Evolutionary conservation across 108 stramenopile genomes (phyloP), one percentile per base, ranked within the genome.

Genomic region (Skeletonema grethae): DNA sequence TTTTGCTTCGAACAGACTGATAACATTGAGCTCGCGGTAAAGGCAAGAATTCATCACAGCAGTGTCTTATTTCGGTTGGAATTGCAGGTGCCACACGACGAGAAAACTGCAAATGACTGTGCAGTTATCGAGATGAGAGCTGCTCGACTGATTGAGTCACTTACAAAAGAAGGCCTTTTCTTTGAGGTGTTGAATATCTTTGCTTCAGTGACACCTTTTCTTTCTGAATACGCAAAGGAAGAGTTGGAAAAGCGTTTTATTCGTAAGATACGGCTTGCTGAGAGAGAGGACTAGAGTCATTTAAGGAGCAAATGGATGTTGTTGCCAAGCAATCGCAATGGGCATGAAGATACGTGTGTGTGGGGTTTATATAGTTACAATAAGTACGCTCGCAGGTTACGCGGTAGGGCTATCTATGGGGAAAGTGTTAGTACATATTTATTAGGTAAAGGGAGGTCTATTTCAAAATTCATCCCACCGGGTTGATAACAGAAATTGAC

Each of bases 1-100:
- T 69, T 71, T 43, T 74, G 69, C 55, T 79, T 86, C 48, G 66
- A 77, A 53, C 43, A 81, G 60, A 79, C 71, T 30, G 62, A 67
- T 1, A 61, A 76, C 9, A 11, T 50, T 16, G 61, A 57, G 10
- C 57, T 80, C 12, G 62, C 34, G n/a, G 53, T 30, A 38, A 86
- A 82, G 53, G 86, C 83, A 11, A 57, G 67, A 36, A 29, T 65
- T 5, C 85, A 85, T 25, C 25, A 65, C 7, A 46, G 18, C 11
- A 75, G 82, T 46, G 48, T 85, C 16, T 43, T 68, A 32, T 67
- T 84, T 25, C 63, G 76, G 60, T 45, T 18, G 12, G 61, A 61
- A 12, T 15, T 71, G 9, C 10, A 28, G 15, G 10, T 22, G 7
- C 38, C 68, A 11, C 18, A 32, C 10, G 29, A 29, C 24, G 50